Conservation (phyloP, 306 rosid species). For the Vachellia pachyceras region DNA sequence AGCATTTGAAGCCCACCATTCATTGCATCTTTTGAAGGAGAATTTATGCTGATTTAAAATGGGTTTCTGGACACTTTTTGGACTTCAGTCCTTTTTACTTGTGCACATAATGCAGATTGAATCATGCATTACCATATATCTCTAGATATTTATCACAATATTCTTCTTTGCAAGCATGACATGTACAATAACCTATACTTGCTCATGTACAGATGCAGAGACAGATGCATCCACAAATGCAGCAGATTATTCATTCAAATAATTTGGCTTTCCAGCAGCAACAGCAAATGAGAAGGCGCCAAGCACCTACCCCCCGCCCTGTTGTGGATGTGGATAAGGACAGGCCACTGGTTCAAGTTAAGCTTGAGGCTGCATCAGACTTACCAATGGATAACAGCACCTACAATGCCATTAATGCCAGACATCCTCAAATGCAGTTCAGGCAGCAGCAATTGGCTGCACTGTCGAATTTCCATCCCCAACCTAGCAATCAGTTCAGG, state of each 20-base stretch:
- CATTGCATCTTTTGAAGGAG: conserved; percentile 24
- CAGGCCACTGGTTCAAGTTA: conserved; percentile 87
- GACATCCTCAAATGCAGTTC: conserved; percentile 75
- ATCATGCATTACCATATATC: conserved; percentile 10
- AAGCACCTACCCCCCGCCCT: conserved; percentile 63
- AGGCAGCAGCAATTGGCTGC: conserved; percentile 85
- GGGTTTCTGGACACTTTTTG: neutral
- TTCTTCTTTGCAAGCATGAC: conserved; percentile 15
- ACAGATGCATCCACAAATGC: conserved; percentile 83
- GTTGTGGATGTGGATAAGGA: conserved; percentile 74
- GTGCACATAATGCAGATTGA: neutral
- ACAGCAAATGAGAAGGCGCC: conserved; percentile 61
- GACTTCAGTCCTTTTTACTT: neutral
- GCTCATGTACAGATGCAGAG: conserved; percentile 54
- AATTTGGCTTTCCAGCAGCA: conserved; percentile 51
- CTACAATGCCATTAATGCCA: conserved; percentile 56
- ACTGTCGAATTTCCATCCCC: conserved; percentile 66
- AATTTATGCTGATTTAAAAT: conserved; percentile 4
- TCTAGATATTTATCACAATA: conserved; percentile 9
- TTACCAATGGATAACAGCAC: conserved; percentile 62
- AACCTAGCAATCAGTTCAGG: conserved; percentile 67
- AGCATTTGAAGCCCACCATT: conserved; percentile 4
- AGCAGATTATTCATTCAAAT: conserved; percentile 62
- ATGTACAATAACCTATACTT: conserved; percentile 6
- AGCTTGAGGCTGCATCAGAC: conserved; percentile 76